phyloP scores from a whole-genome alignment of 139 green algal genomes.

The Parachlorella kessleri region DNA sequence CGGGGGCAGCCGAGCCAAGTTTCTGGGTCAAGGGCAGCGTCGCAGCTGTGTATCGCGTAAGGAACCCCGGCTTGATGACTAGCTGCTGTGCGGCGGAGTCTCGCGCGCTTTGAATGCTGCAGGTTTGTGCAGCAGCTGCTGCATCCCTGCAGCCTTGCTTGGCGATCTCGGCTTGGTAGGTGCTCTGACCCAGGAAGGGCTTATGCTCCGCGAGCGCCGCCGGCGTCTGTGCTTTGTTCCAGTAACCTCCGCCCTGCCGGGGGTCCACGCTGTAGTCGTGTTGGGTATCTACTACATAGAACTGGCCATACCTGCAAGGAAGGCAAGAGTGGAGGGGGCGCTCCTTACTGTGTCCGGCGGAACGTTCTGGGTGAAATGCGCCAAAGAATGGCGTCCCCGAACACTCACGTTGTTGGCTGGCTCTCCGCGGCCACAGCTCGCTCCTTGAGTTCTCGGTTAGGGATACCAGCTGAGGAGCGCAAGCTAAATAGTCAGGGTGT shows the following conservation, averaged over 20 bases:
- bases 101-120: neutral
- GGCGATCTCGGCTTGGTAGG: neutral
- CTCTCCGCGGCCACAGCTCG: too few species aligned
- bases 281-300: neutral
- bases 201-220: neutral
- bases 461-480: too few species aligned
- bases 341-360: too few species aligned
- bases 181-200: neutral
- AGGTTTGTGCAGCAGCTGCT: neutral
- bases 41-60: neutral
- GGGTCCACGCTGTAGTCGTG: conserved; percentile 4
- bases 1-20: neutral
- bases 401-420: too few species aligned
- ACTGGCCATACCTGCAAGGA: too few species aligned
- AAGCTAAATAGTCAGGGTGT: too few species aligned
- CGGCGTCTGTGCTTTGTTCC: neutral
- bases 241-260: neutral
- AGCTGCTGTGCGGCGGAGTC: neutral
- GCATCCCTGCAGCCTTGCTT: neutral
- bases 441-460: too few species aligned
- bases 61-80: neutral
- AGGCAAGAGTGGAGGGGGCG: too few species aligned
- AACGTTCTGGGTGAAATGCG: too few species aligned
- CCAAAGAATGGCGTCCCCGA: too few species aligned
- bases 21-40: neutral